Conservation (phyloP, 257 asterid genomes). For the Solanum gracilifrons region DNA sequence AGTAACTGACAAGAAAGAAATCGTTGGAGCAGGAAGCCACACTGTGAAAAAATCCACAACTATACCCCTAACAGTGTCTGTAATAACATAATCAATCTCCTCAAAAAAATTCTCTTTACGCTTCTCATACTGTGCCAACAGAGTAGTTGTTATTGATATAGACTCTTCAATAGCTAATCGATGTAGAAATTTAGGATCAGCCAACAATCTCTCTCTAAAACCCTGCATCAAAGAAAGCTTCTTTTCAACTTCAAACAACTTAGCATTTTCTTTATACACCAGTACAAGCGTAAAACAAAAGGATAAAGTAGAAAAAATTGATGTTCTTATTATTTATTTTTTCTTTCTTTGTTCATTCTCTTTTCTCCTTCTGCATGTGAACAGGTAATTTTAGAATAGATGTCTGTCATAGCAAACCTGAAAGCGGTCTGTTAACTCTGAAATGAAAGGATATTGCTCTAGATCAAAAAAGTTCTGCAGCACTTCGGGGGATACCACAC, state of each 20-base stretch:
- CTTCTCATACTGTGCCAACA: conserved; percentile 78
- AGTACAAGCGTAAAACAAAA: background rate
- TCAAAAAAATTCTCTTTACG: conserved; percentile 77
- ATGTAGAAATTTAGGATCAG: conserved; percentile 84
- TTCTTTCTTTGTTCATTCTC: background rate
- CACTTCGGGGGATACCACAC: conserved; percentile 90
- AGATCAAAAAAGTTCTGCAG: conserved; percentile 86
- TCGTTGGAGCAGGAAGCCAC: conserved; percentile 97
- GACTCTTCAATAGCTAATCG: conserved; percentile 95
- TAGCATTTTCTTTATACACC: background rate
- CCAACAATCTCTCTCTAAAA: conserved; percentile 81
- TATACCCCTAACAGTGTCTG: conserved; percentile 69
- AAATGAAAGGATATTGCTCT: conserved; percentile 70
- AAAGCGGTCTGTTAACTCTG: conserved; percentile 59
- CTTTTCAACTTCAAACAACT: background rate
- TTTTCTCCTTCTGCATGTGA: background rate
- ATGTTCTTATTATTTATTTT: background rate
- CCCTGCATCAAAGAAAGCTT: conserved; percentile 48
- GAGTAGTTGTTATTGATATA: conserved; percentile 83
- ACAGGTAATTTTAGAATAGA: background rate
- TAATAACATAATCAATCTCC: conserved; percentile 82
- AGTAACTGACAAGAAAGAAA: conserved; percentile 55
- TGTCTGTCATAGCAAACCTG: conserved; percentile 37
- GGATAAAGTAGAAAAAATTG: background rate
- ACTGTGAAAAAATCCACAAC: conserved; percentile 95